These are phyloP conservation scores for Aspergillus fumigatiaffinis DNA, from an alignment of 2,329 filamentous ascomycete genomes.

Conservation along the genomic window DNA sequence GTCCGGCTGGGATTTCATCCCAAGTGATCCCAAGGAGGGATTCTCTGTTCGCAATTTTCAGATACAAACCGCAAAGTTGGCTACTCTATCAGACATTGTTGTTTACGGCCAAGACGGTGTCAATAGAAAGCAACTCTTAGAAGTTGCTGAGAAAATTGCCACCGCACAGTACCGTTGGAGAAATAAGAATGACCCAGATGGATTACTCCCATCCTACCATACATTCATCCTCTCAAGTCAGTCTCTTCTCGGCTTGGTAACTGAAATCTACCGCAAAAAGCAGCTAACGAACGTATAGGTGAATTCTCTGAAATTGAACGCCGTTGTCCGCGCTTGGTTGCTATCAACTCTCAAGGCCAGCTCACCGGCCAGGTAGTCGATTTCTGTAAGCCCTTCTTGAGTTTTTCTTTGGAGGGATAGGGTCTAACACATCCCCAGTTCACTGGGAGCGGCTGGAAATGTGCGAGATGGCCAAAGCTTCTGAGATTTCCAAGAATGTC, in stretches of 20 bases:
- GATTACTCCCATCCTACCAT: constrained; percentile 65
- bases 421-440: constrained; percentile 39
- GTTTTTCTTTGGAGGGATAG: not conserved
- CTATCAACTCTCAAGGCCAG: constrained; percentile 67
- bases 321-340: constrained; percentile 65
- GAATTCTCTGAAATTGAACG: constrained; percentile 70
- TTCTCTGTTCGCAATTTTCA: constrained; percentile 98
- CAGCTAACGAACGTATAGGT: constrained; percentile 44
- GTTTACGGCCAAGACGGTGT: constrained; percentile 76
- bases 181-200: constrained; percentile 56
- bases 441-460: constrained; percentile 87
- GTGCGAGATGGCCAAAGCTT: constrained; percentile 85
- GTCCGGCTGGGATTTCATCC: constrained; percentile 62
- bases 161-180: constrained; percentile 74
- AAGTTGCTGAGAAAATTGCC: constrained; percentile 62
- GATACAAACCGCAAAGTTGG: constrained; percentile 86
- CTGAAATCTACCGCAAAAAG: constrained; percentile 2
- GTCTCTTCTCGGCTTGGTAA: constrained; percentile 18
- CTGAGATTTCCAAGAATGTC: constrained; percentile 84
- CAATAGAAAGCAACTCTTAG: constrained; percentile 60
- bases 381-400: constrained; percentile 57
- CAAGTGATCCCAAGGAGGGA: constrained; percentile 80
- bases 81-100: constrained; percentile 84
- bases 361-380: constrained; percentile 77
- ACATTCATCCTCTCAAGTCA: constrained; percentile 71